Evolutionary conservation across 352 stramenopile genomes (phyloP).

Genomic region (Halophytophthora polymorphica): DNA sequence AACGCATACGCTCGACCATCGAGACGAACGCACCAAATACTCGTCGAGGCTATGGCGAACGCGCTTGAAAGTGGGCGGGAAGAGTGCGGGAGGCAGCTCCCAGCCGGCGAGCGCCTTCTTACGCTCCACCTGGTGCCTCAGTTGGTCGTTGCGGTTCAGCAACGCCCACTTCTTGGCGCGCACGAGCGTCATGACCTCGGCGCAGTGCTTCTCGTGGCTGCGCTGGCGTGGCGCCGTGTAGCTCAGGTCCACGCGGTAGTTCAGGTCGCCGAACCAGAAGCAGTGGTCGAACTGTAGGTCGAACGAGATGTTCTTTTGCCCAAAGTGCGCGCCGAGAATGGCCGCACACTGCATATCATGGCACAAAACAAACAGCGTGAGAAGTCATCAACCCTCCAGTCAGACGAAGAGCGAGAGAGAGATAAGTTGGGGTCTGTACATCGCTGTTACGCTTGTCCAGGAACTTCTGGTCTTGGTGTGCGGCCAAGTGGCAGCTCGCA

Average conservation of each 20-base stretch:
- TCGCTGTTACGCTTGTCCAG: constrained; percentile 83
- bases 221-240: constrained; percentile 44
- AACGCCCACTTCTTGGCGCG: constrained; percentile 55
- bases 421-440: constrained; percentile 25
- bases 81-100: constrained; percentile 56
- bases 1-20: neutral
- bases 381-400: constrained; percentile 1
- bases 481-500: constrained; percentile 82
- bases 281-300: constrained; percentile 85
- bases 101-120: constrained; percentile 62
- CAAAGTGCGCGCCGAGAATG: constrained; percentile 68
- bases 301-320: constrained; percentile 62
- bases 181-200: constrained; percentile 57
- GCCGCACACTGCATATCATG: constrained; percentile 47
- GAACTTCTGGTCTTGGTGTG: constrained; percentile 84
- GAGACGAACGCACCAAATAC: constrained; percentile 19
- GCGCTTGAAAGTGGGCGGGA: constrained; percentile 85
- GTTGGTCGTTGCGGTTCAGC: constrained; percentile 78
- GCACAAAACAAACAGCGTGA: neutral
- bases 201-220: constrained; percentile 65
- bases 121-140: constrained; percentile 56
- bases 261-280: constrained; percentile 87
- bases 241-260: constrained; percentile 80
- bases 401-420: neutral
- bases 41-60: constrained; percentile 43